Percentiles rank a stretch among this genome's conserved stretches.
These are phyloP conservation scores for Penicillium waksmanii DNA, from an alignment of 495 filamentous ascomycete genomes.

Conservation along the genomic window DNA sequence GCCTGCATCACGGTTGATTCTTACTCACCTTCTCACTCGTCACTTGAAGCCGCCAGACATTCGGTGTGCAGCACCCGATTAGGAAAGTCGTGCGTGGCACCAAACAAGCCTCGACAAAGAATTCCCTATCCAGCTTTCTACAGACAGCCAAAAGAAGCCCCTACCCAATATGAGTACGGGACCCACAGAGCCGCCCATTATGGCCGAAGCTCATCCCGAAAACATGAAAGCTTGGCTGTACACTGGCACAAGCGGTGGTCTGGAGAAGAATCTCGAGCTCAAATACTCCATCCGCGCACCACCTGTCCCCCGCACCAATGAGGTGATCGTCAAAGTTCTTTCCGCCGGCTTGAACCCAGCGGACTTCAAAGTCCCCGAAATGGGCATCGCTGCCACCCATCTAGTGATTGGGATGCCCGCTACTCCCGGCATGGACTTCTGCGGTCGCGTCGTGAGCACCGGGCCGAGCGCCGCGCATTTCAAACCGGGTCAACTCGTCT, in stretches of 20 bases:
- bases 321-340: constrained; percentile 62
- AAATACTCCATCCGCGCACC: constrained; percentile 49
- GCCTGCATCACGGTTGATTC: neutral
- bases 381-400: constrained; percentile 45
- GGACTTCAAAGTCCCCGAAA: constrained; percentile 70
- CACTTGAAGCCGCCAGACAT: neutral
- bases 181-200: constrained; percentile 10
- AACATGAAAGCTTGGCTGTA: constrained; percentile 71
- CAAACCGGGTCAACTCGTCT: constrained; percentile 58
- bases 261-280: constrained; percentile 62
- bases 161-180: too few species aligned
- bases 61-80: too few species aligned
- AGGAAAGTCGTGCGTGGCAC: too few species aligned
- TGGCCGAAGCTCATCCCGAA: constrained; percentile 22
- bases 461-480: constrained; percentile 39
- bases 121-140: too few species aligned
- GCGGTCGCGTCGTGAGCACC: constrained; percentile 58
- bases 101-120: too few species aligned
- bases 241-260: constrained; percentile 44
- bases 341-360: constrained; percentile 65
- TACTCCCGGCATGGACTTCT: constrained; percentile 66
- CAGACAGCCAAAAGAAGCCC: too few species aligned
- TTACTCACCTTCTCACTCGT: neutral
- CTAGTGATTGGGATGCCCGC: constrained; percentile 50
- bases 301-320: constrained; percentile 35